A percentile compares a stretch with the other conserved stretches of the same genome.
These are phyloP conservation scores for Cladosporium velox DNA, from an alignment of 2,329 filamentous ascomycete species.

Conservation along the genomic window DNA sequence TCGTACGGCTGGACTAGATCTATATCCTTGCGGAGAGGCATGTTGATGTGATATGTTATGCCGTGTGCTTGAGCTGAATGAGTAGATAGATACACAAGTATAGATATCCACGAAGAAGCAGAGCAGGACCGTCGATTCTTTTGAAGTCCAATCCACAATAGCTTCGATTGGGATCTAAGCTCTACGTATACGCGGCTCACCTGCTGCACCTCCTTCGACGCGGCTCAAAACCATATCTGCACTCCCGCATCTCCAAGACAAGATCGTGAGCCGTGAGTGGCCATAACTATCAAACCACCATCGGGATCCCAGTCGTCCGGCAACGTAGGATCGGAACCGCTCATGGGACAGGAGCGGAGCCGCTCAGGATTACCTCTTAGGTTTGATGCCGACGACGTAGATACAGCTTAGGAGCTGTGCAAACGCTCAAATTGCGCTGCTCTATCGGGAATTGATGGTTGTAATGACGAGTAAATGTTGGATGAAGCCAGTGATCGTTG, in stretches of 20 bases:
- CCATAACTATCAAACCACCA: not conserved
- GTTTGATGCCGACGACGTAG: not conserved
- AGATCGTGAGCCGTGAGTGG: not conserved
- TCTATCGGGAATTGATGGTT: not conserved
- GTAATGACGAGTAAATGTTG: not conserved
- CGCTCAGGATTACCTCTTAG: not conserved
- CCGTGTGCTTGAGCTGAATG: too few species aligned
- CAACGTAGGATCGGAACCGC: not conserved
- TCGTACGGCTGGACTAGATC: constrained; percentile 6
- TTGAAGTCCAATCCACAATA: not conserved
- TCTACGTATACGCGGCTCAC: constrained; percentile 6
- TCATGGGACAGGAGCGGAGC: not conserved
- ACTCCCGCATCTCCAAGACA: not conserved
- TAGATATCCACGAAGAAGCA: not conserved
- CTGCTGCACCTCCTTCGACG: not conserved
- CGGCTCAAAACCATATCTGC: not conserved
- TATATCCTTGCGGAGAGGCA: constrained; percentile 18
- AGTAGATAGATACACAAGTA: not conserved
- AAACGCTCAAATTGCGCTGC: not conserved
- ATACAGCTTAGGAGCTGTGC: not conserved
- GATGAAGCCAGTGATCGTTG: not conserved
- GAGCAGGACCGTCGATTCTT: not conserved
- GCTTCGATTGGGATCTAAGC: not conserved
- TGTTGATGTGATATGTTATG: not conserved
- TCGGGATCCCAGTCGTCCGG: not conserved